Evolutionary conservation across 2,329 filamentous ascomycete species (phyloP), one percentile per base, ranked within the genome.

Genomic region (Mycocentrospora acerina): DNA sequence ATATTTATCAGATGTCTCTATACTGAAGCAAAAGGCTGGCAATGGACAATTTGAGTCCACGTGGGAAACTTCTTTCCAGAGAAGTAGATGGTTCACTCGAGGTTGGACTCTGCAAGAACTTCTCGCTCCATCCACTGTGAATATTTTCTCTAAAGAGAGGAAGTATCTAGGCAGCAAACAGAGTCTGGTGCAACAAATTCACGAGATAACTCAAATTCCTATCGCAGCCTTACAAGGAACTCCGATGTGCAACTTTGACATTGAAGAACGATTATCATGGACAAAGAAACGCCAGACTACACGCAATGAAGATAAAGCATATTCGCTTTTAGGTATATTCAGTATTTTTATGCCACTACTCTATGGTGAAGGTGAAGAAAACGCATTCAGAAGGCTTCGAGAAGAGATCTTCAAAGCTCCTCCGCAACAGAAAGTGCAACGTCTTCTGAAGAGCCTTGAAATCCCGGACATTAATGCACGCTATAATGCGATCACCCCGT

Each of bases 1-100:
- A n/a, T 53, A 27, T 12, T 35, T 55, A 7, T 30, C 52, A 7
- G 50, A 55, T 15, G 37, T 55, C 4, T 40, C 11, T 13, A 5
- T 13, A 7, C 7, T 15, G 2, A 16, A 17, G 8, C 14, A 29
- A 2, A 4, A 16, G 12, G 1, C n/a, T 13, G n/a, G 8, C 29
- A 10, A 1, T 10, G 26, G n/a, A n/a, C n/a, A n/a, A n/a, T n/a
- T n/a, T n/a, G n/a, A n/a, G n/a, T n/a, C n/a, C n/a, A n/a, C n/a
- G n/a, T 3, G 7, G 24, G 4, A 7, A 5, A 12, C 1, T 1
- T 3, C 17, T 11, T 31, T 31, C n/a, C 8, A 19, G 16, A 22
- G 5, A 15, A 22, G 29, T 16, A 18, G 17, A 31, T 31, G 29
- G 29, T 31, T 31, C 29, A 31, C 17, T 13, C 17, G 29, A 4